Base-by-base conservation (phyloP, 176 grass and related monocot genomes). In the Elaeis guineensis region DNA sequence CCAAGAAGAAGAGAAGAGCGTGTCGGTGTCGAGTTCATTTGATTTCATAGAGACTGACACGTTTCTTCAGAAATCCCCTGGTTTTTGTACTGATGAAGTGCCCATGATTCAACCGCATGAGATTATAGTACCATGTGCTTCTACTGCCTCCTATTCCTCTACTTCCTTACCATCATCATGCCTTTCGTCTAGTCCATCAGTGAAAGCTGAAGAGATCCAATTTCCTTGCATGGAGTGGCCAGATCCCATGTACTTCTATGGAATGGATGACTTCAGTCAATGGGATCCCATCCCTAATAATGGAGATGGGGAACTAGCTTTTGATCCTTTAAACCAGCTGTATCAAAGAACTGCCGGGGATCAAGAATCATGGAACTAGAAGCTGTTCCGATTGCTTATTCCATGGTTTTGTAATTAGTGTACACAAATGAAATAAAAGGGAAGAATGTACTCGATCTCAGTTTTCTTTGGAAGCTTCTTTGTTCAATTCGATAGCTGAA, bases 201-300 rank as follows among this genome's bases (percentile, higher is more conserved):
- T 29, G 69, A 69, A 25, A 9, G 76, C 77, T 50, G 69, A 60
- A 3, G 72, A 86, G 32, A 85, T 86, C 78, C 72, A 69, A 15
- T 50, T 73, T 44, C 59, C 80, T 69, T 69, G 78, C 65, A 70
- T 80, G 79, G 85, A 90, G 71, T 95, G 90, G 90, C 79, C 90
- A 5, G 85, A 95, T 17, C 72, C 85, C 16, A 83, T 83, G 73
- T 89, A 74, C 73, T 24, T 86, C 49, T 84, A 52, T 55, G 78
- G 75, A 62, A 70, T 85, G 35, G 82, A 86, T 59, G 85, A 89
- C 39, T 71, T 80, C 61, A 76, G 69, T 49, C 53, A 69, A n/a
- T 68, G 56, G 11, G 69, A 53, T 21, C 51, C 64, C 2, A 44
- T 22, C 17, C 7, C 18, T 56, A 15, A 49, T 26, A 15, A 63